Percentiles rank a stretch among this genome's conserved stretches.
Conservation (phyloP, 1,284 basidiomycete genomes). For the Gomphus bonarii region DNA sequence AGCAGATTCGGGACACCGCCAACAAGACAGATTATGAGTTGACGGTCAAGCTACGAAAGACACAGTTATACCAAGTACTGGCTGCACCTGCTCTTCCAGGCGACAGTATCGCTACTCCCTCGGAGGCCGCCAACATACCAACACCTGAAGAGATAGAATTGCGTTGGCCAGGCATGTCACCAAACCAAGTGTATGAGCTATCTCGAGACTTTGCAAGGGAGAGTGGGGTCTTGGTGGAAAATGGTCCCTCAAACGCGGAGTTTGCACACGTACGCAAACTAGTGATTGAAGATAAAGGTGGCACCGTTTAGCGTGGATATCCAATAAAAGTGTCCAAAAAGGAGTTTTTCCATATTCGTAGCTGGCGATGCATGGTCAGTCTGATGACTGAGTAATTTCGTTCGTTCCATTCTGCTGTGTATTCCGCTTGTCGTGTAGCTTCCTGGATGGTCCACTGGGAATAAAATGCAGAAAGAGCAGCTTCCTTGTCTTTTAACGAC, state of each 20-base stretch:
- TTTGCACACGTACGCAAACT: constrained; percentile 5
- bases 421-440: constrained; percentile 39
- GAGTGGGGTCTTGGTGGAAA: constrained; percentile 40
- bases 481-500: constrained; percentile 44
- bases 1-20: constrained; percentile 51
- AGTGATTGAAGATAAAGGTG: background rate
- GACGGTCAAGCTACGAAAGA: constrained; percentile 50
- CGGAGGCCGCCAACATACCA: constrained; percentile 43
- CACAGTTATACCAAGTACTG: constrained; percentile 60
- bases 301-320: background rate
- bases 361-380: constrained; percentile 32
- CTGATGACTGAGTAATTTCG: constrained; percentile 45
- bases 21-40: constrained; percentile 65
- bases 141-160: constrained; percentile 46
- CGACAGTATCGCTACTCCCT: constrained; percentile 18
- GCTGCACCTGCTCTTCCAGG: constrained; percentile 14
- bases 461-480: constrained; percentile 60
- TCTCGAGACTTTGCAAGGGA: constrained; percentile 50
- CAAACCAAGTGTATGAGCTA: constrained; percentile 49
- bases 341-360: background rate
- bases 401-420: constrained; percentile 52
- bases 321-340: background rate
- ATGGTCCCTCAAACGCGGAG: constrained; percentile 4
- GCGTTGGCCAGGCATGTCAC: constrained; percentile 59
- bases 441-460: constrained; percentile 62